These are phyloP conservation scores for Abrus pulchellus DNA, from an alignment of 306 rosid species.

Conservation along the genomic window DNA sequence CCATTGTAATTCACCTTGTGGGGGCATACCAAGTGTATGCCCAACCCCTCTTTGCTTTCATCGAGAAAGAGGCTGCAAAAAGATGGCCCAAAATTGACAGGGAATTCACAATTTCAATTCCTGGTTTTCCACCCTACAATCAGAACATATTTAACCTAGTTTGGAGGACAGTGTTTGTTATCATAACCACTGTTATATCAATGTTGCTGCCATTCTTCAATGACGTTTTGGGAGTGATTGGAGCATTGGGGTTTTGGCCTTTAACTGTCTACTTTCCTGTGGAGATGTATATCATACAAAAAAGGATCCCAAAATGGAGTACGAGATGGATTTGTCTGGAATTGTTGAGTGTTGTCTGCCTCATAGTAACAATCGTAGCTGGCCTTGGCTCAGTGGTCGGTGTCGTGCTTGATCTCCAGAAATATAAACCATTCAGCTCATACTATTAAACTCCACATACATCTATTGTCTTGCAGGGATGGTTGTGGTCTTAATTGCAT, in stretches of 20 bases:
- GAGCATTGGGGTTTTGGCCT: slow-evolving; percentile 94
- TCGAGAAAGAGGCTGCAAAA: slow-evolving; percentile 58
- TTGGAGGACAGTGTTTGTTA: slow-evolving; percentile 73
- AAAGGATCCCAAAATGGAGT: slow-evolving; percentile 80
- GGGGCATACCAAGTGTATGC: slow-evolving; percentile 89
- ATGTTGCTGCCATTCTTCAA: slow-evolving; percentile 89
- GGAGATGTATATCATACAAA: slow-evolving; percentile 80
- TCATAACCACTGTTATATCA: slow-evolving; percentile 66
- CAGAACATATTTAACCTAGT: slow-evolving; percentile 63
- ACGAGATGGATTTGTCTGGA: slow-evolving; percentile 66
- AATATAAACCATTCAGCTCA: slow-evolving; percentile 63
- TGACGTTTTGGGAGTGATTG: slow-evolving; percentile 74
- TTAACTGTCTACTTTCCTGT: slow-evolving; percentile 78
- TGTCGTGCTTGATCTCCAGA: slow-evolving; percentile 57
- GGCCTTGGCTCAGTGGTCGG: slow-evolving; percentile 78
- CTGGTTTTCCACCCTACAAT: slow-evolving; percentile 48
- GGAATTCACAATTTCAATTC: slow-evolving; percentile 60
- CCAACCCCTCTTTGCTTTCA: slow-evolving; percentile 79
- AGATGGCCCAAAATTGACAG: slow-evolving; percentile 57
- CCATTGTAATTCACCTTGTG: slow-evolving; percentile 82
- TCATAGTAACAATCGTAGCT: slow-evolving; percentile 63
- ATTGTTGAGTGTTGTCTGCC: slow-evolving; percentile 61
- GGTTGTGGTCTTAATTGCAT: not conserved
- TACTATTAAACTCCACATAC: slow-evolving; percentile 22
- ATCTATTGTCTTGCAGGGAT: not conserved